Evolutionary conservation across 495 filamentous ascomycete species (phyloP).

Genomic region (Achaetomiella virescens): DNA sequence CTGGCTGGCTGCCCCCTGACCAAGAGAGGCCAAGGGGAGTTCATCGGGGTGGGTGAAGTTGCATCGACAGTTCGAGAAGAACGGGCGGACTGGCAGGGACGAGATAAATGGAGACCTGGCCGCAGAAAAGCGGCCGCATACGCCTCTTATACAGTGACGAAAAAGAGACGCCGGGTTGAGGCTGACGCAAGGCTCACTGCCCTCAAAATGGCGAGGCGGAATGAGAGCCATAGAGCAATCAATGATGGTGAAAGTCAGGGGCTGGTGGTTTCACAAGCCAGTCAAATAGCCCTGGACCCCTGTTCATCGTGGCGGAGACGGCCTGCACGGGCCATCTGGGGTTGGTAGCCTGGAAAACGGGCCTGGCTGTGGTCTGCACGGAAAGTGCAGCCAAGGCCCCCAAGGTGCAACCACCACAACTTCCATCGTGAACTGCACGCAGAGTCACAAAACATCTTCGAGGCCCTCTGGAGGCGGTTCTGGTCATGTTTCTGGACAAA

Average conservation of each 20-base stretch:
- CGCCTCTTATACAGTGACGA: constrained; percentile 1
- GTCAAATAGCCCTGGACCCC: neutral
- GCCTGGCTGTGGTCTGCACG: constrained; percentile 9
- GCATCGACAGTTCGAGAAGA: neutral
- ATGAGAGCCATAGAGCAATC: neutral
- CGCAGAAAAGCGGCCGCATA: constrained; percentile 15
- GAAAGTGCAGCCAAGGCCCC: neutral
- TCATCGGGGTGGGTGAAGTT: no score
- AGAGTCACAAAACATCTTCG: no score
- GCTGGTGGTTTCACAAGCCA: constrained; percentile 3
- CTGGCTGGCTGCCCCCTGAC: no score
- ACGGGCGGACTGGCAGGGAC: neutral
- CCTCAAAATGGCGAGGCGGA: constrained; percentile 6
- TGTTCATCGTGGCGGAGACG: neutral
- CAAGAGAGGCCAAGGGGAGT: no score
- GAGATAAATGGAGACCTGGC: neutral
- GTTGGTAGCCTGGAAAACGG: neutral
- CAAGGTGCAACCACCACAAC: no score
- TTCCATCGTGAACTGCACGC: no score
- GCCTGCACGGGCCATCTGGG: neutral
- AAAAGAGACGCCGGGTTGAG: neutral
- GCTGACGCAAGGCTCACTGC: neutral
- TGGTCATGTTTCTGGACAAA: no score
- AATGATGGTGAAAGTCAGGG: neutral
- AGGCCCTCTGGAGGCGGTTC: no score